Percentiles rank a stretch among this genome's conserved stretches.
Conservation (phyloP, 768 basidiomycete species). For the Hygrocybe punicea region DNA sequence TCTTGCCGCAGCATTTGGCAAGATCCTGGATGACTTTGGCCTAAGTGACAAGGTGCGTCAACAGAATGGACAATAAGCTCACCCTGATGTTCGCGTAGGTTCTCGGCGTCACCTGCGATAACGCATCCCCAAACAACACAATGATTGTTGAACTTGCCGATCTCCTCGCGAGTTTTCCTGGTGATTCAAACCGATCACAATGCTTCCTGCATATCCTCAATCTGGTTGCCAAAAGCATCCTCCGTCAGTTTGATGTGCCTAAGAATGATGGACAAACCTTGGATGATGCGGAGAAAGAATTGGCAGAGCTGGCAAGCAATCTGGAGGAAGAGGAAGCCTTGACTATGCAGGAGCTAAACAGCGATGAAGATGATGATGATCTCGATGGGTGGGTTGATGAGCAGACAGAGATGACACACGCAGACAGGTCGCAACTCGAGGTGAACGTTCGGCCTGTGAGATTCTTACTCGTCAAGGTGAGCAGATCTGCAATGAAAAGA, state of each 20-base stretch:
- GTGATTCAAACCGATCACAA: conserved; percentile 18
- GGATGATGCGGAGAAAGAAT: conserved; percentile 1
- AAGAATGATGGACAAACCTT: neutral
- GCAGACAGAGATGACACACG: neutral
- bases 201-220: conserved; percentile 44
- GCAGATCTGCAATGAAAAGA: conserved; percentile 21
- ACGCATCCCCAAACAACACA: conserved; percentile 33
- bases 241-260: conserved; percentile 34
- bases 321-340: too few species aligned
- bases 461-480: conserved; percentile 24
- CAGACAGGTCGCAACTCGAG: neutral
- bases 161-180: conserved; percentile 20
- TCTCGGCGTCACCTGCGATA: conserved; percentile 36
- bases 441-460: neutral
- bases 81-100: conserved; percentile 19
- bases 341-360: too few species aligned
- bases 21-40: conserved; percentile 35
- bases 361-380: conserved; percentile 8
- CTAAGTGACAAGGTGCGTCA: conserved; percentile 33
- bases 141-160: conserved; percentile 32
- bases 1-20: conserved; percentile 34
- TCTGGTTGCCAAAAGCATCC: conserved; percentile 31
- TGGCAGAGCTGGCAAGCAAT: neutral
- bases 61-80: neutral
- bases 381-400: neutral